These are phyloP conservation scores for Pyronema omphalodes DNA, from an alignment of 495 filamentous ascomycete genomes.

Conservation along the genomic window DNA sequence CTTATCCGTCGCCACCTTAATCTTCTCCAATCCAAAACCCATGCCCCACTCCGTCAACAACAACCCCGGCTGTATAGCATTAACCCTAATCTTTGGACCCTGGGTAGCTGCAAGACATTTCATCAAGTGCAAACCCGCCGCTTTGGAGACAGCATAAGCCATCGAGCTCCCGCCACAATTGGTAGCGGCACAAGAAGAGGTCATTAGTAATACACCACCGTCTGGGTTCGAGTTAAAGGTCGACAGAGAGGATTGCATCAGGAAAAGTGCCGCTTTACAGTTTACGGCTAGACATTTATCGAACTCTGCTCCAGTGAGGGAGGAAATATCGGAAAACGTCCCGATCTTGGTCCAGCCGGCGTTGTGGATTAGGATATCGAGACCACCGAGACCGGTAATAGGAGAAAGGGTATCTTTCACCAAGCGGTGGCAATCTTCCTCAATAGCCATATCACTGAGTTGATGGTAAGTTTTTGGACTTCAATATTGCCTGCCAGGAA, in stretches of 20 bases:
- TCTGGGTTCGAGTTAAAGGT: conserved; percentile 51
- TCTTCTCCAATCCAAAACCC: conserved; percentile 9
- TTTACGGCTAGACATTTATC: conserved; percentile 55
- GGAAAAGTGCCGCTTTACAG: conserved; percentile 44
- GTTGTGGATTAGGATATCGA: conserved; percentile 55
- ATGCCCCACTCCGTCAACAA: conserved; percentile 55
- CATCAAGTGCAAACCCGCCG: conserved; percentile 51
- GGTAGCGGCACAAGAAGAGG: conserved; percentile 40
- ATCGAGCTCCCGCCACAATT: conserved; percentile 35
- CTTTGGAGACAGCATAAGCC: conserved; percentile 49
- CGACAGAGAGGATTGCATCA: conserved; percentile 43
- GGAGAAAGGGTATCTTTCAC: conserved; percentile 30
- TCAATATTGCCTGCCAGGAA: background rate
- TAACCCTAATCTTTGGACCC: conserved; percentile 46
- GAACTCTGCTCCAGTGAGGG: conserved; percentile 48
- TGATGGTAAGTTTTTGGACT: no score
- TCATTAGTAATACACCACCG: conserved; percentile 50
- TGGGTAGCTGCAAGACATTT: conserved; percentile 51
- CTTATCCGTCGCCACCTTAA: conserved; percentile 9
- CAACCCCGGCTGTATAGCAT: conserved; percentile 49
- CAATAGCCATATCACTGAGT: conserved; percentile 34
- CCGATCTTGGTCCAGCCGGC: conserved; percentile 23
- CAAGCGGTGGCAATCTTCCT: conserved; percentile 34
- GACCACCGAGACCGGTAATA: conserved; percentile 29
- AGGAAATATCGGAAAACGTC: conserved; percentile 41